Evolutionary conservation across 768 basidiomycete genomes (phyloP).

Genomic region (Pleurotus sapidus): DNA sequence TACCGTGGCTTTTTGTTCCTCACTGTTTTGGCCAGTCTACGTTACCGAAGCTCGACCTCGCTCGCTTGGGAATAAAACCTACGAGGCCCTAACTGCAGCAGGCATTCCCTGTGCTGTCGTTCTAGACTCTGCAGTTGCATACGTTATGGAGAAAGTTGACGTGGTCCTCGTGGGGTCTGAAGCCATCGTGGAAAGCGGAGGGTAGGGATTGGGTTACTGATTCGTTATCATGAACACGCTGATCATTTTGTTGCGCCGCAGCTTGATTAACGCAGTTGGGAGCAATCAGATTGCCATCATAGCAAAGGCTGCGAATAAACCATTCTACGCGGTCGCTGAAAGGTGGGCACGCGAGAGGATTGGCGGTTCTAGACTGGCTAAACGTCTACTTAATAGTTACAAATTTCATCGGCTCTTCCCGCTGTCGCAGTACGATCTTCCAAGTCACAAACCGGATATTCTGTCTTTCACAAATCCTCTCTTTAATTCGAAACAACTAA

Average conservation of each 20-base stretch:
- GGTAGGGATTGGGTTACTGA: constrained; percentile 24
- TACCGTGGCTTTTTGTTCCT: constrained; percentile 14
- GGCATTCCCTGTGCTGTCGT: constrained; percentile 95
- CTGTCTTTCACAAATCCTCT: constrained; percentile 61
- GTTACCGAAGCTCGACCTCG: constrained; percentile 95
- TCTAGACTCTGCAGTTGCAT: constrained; percentile 94
- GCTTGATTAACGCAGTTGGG: constrained; percentile 84
- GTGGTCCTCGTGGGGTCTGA: constrained; percentile 96
- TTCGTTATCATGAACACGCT: constrained; percentile 6
- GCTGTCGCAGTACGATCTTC: constrained; percentile 85
- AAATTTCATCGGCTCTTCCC: constrained; percentile 98
- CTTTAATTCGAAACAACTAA: constrained; percentile 11
- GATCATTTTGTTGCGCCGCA: neutral
- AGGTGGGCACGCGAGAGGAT: constrained; percentile 42
- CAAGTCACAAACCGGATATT: constrained; percentile 73
- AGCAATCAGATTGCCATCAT: constrained; percentile 97
- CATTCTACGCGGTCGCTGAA: constrained; percentile 94
- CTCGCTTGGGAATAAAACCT: constrained; percentile 88
- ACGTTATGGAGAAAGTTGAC: constrained; percentile 95
- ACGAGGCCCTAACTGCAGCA: constrained; percentile 79
- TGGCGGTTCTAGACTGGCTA: no score
- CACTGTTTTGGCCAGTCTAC: constrained; percentile 56
- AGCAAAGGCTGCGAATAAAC: constrained; percentile 91
- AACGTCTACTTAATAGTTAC: constrained; percentile 52
- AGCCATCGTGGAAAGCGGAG: constrained; percentile 96